Evolutionary conservation across 139 green algal genomes (phyloP), one percentile per base, ranked within the genome.

Genomic region (Spirogloea muscicola): DNA sequence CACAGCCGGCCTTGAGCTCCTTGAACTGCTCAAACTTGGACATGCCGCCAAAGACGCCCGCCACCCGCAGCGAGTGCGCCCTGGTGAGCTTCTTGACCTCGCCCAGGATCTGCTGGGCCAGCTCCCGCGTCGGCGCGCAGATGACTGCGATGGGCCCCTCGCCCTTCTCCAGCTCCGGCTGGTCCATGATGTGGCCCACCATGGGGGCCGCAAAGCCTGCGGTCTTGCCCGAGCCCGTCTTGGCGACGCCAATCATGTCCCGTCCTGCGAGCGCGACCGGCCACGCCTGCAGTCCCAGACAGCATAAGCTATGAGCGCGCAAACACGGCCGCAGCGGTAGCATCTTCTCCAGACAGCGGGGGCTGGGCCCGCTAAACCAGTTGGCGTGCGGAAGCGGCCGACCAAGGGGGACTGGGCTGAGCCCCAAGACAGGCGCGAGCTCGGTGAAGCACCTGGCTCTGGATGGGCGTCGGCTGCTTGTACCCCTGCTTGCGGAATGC

Each of bases 201-300:
- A 98, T 91, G 49, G 95, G 94, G 61, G 98, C 84, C 65, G 98
- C 89, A 74, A 96, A 99, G 1, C 91, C 93, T 5, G 96, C 82
- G 5, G 94, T 99, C 89, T 99, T 98, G 77, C 94, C 94, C 49
- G 73, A 90, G 58, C 94, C 95, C 3, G 95, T 98, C 85, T 98
- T 98, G 58, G 94, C 94, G 72, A 99, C 92, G 72, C 90, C 95
- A 36, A 99, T 96, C 85, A 91, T 94, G 88, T 99, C 95, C 9
- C 94, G 86, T 27, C 94, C 94, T 7, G 66, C 84, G 91, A 99
- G 97, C 76, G 96, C 96, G 73, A 94, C 86, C 0, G 94, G 94
- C 88, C n/a, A n/a, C n/a, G n/a, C n/a, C n/a, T n/a, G n/a, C n/a
- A n/a, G n/a, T n/a, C n/a, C n/a, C n/a, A n/a, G n/a, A n/a, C n/a